Evolutionary conservation across 2,329 filamentous ascomycete genomes (phyloP).

Genomic region (Thermothelomyces thermophilus): DNA sequence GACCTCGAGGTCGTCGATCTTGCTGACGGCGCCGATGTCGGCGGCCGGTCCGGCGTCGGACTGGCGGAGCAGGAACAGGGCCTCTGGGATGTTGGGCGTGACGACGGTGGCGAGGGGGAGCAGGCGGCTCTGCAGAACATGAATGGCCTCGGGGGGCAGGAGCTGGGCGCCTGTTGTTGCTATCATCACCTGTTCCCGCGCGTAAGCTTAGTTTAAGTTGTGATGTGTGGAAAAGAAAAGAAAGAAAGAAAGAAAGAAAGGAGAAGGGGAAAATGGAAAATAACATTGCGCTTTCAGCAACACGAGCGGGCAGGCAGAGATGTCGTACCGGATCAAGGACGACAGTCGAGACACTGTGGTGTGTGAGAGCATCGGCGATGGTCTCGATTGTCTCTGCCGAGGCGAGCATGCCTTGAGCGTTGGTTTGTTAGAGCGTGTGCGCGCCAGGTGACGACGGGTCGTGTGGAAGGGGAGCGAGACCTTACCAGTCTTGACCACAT

Average conservation of each 20-base stretch:
- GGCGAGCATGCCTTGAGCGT: conserved; percentile 67
- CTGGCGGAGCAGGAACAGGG: conserved; percentile 54
- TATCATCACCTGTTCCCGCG: conserved; percentile 71
- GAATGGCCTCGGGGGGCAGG: conserved; percentile 58
- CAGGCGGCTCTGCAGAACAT: conserved; percentile 51
- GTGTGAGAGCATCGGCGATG: conserved; percentile 57
- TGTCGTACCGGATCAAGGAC: conserved; percentile 68
- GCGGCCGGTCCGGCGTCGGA: too few species aligned
- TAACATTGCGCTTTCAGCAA: too few species aligned
- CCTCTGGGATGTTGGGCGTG: conserved; percentile 74
- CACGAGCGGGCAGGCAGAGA: too few species aligned
- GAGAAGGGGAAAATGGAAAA: background rate
- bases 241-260: too few species aligned
- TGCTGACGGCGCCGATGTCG: conserved; percentile 40
- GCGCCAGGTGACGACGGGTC: too few species aligned
- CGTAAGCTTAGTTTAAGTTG: background rate
- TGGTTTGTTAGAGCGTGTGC: too few species aligned
- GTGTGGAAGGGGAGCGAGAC: conserved; percentile 3
- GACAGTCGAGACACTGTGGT: conserved; percentile 49
- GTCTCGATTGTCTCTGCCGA: conserved; percentile 62
- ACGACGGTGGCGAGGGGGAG: conserved; percentile 62
- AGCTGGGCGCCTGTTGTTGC: conserved; percentile 71
- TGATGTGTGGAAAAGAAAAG: too few species aligned
- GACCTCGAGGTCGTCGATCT: conserved; percentile 58
- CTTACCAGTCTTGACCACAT: conserved; percentile 87